phyloP scores from a whole-genome alignment of 345 rosid species.

The Eucalyptus caleyi region DNA sequence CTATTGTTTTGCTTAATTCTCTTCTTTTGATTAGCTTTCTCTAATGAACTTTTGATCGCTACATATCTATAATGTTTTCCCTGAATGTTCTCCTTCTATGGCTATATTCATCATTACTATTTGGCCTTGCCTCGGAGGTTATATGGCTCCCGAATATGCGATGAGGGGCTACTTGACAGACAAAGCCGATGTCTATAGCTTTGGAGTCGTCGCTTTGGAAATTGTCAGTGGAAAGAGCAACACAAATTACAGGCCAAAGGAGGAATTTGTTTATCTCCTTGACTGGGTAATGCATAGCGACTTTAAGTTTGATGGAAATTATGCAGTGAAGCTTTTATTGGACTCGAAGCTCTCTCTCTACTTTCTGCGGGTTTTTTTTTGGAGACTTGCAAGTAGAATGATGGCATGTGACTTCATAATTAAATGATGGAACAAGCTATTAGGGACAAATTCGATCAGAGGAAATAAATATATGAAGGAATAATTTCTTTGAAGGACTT shows the following conservation, averaged over 20 bases:
- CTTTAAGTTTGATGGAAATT: background rate
- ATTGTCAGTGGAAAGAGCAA: slow-evolving; percentile 89
- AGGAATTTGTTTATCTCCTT: slow-evolving; percentile 84
- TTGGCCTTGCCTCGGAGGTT: slow-evolving; percentile 42
- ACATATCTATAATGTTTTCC: background rate
- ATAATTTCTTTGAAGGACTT: background rate
- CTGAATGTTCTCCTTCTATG: background rate
- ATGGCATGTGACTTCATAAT: background rate
- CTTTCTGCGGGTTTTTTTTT: background rate
- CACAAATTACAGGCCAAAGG: slow-evolving; percentile 85
- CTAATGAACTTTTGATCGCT: background rate
- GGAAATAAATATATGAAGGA: background rate
- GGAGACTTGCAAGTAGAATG: background rate
- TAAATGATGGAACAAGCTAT: background rate
- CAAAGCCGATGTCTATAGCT: slow-evolving; percentile 89
- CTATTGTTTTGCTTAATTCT: background rate
- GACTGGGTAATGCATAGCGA: slow-evolving; percentile 46
- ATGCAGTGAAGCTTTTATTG: background rate
- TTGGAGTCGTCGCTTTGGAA: slow-evolving; percentile 71
- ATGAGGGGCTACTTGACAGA: slow-evolving; percentile 97
- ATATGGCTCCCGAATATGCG: slow-evolving; percentile 98
- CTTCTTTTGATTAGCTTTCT: background rate
- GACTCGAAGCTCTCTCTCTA: background rate
- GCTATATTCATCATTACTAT: background rate
- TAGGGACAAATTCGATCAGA: background rate